Conservation (phyloP, 2,329 filamentous ascomycete species). For the Daldinia sp. region DNA sequence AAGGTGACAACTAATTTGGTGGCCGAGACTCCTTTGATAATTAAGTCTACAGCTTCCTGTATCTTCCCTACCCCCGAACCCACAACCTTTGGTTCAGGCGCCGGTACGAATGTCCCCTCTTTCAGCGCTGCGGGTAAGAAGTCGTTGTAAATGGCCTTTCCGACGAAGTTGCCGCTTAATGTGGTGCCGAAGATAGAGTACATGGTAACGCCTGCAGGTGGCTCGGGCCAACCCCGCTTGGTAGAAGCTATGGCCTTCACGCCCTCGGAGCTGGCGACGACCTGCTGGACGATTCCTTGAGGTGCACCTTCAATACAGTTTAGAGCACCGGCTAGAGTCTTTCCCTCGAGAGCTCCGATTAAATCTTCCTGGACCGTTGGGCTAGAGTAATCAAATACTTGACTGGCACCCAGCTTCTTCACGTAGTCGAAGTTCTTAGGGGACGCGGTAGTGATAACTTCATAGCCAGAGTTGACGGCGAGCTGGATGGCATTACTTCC, state of each 20-base stretch:
- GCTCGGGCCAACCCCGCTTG: constrained; percentile 42
- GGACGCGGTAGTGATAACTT: constrained; percentile 51
- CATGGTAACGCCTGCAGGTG: constrained; percentile 42
- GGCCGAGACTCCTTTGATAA: constrained; percentile 52
- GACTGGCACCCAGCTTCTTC: constrained; percentile 37
- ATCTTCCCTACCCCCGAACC: constrained; percentile 53
- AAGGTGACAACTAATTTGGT: constrained; percentile 52
- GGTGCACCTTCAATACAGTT: constrained; percentile 40
- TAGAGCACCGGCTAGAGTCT: constrained; percentile 45
- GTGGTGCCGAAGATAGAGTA: constrained; percentile 42
- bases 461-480: constrained; percentile 50
- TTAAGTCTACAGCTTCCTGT: constrained; percentile 51
- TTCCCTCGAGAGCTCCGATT: constrained; percentile 42
- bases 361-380: constrained; percentile 42
- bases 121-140: constrained; percentile 52
- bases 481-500: constrained; percentile 55
- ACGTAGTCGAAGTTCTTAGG: constrained; percentile 41
- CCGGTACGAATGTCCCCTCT: constrained; percentile 47
- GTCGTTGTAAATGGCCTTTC: constrained; percentile 48
- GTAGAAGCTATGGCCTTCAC: constrained; percentile 40
- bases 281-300: constrained; percentile 39
- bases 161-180: constrained; percentile 44
- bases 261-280: constrained; percentile 41
- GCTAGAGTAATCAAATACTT: constrained; percentile 40
- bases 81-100: constrained; percentile 51